Percentiles rank a stretch among this genome's conserved stretches.
phyloP scores from a whole-genome alignment of 257 asterid species.

The Jacaranda mimosifolia region DNA sequence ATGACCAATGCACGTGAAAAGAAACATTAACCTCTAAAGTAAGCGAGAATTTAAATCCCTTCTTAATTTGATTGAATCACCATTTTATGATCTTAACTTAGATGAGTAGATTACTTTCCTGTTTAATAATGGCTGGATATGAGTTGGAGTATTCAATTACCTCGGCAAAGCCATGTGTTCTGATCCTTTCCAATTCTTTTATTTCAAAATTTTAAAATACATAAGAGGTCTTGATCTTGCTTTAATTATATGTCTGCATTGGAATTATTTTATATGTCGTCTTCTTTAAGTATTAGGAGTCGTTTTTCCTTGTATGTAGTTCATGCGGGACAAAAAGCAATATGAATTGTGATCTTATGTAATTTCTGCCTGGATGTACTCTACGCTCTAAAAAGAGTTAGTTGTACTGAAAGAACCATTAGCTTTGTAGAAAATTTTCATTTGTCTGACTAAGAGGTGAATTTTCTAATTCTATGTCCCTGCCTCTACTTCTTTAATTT shows the following conservation, averaged over 20 bases:
- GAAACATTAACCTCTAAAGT: not conserved
- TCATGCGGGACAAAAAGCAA: not conserved
- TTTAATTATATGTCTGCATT: not conserved
- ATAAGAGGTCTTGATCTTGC: not conserved
- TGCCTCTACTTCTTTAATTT: not conserved
- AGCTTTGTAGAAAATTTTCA: not conserved
- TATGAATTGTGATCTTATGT: not conserved
- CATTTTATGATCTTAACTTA: not conserved
- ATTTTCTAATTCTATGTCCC: not conserved
- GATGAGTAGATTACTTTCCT: not conserved
- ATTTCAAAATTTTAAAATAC: not conserved
- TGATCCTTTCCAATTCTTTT: not conserved
- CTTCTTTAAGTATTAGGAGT: not conserved
- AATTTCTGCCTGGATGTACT: slow-evolving; percentile 1
- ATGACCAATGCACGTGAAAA: not conserved
- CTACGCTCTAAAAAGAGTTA: not conserved
- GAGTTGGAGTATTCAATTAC: not conserved
- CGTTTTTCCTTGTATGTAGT: not conserved
- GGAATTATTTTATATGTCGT: not conserved
- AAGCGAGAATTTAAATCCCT: not conserved
- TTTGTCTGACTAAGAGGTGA: slow-evolving; percentile 7
- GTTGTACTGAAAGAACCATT: not conserved
- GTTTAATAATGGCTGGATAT: not conserved
- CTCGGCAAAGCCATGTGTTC: not conserved
- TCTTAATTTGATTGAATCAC: not conserved